phyloP scores from a whole-genome alignment of 768 basidiomycete species.

The Epithele typhae region DNA sequence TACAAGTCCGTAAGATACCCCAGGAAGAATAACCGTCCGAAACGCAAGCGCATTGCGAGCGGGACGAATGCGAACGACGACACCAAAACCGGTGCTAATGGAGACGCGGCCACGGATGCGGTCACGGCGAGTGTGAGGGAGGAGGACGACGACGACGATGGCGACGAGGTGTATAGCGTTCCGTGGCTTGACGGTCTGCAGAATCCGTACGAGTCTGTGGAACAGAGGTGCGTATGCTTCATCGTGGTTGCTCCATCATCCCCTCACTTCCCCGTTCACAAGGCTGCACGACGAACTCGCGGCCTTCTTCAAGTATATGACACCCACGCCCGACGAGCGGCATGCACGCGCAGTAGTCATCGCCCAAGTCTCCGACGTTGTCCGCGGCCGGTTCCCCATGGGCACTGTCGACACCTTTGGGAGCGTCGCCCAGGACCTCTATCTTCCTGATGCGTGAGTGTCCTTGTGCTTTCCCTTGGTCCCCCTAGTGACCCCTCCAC shows the following conservation, averaged over 20 bases:
- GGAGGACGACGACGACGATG: background rate
- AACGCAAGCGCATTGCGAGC: slow-evolving; percentile 8
- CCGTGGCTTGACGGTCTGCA: slow-evolving; percentile 22
- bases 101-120: slow-evolving; percentile 1
- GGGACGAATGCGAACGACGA: background rate
- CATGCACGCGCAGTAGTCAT: slow-evolving; percentile 43
- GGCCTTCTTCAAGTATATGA: slow-evolving; percentile 51
- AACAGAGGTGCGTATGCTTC: slow-evolving; percentile 35
- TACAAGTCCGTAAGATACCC: background rate
- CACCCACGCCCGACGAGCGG: slow-evolving; percentile 49
- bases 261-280: background rate
- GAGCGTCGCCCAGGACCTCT: slow-evolving; percentile 54
- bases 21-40: slow-evolving; percentile 5
- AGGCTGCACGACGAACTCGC: slow-evolving; percentile 65
- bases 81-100: slow-evolving; percentile 2
- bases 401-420: slow-evolving; percentile 55
- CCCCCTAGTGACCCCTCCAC: too few relatives aligned
- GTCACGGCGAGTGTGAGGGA: background rate
- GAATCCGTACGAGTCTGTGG: slow-evolving; percentile 22
- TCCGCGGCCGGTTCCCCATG: slow-evolving; percentile 40
- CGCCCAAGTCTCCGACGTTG: slow-evolving; percentile 39
- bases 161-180: slow-evolving; percentile 5
- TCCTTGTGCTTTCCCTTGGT: too few relatives aligned
- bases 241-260: background rate
- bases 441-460: slow-evolving; percentile 64